These are phyloP conservation scores for Naematelia encephala DNA, from an alignment of 768 basidiomycete genomes.

Conservation along the genomic window DNA sequence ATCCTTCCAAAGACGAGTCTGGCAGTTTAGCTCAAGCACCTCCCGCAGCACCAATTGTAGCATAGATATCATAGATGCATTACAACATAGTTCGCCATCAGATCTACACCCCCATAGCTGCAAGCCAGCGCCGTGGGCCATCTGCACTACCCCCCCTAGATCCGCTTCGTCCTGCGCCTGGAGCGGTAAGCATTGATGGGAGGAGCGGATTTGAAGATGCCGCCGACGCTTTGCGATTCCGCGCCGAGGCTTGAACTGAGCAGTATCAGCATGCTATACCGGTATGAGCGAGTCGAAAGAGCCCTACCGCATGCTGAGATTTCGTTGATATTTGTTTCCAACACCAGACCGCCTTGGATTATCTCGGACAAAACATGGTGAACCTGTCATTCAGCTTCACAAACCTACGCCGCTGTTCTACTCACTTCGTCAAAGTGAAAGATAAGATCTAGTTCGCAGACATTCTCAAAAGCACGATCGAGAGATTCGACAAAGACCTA, in stretches of 20 bases:
- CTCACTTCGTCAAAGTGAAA: constrained; percentile 97
- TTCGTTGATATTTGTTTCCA: constrained; percentile 66
- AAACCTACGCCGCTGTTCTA: not conserved
- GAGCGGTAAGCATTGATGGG: constrained; percentile 25
- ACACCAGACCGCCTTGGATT: constrained; percentile 90
- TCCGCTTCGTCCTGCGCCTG: constrained; percentile 13
- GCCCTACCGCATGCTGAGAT: constrained; percentile 44
- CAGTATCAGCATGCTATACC: not conserved
- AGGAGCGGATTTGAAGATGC: constrained; percentile 40
- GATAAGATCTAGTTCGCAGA: constrained; percentile 95
- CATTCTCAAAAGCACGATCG: constrained; percentile 94
- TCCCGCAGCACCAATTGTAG: not conserved
- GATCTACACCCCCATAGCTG: constrained; percentile 38
- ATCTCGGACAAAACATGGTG: constrained; percentile 95
- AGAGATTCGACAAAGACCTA: constrained; percentile 97
- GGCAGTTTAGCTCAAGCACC: not conserved
- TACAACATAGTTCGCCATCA: not conserved
- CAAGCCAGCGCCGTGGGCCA: constrained; percentile 37
- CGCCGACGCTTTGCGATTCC: constrained; percentile 42
- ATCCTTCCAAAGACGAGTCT: not conserved
- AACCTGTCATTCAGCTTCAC: constrained; percentile 57
- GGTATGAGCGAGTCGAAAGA: not conserved
- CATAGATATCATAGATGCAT: not conserved
- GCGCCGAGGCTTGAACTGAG: constrained; percentile 34
- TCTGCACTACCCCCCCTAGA: constrained; percentile 28